Conservation (phyloP, 805 yeast genomes). For the Saccharomycopsis selenospora region DNA sequence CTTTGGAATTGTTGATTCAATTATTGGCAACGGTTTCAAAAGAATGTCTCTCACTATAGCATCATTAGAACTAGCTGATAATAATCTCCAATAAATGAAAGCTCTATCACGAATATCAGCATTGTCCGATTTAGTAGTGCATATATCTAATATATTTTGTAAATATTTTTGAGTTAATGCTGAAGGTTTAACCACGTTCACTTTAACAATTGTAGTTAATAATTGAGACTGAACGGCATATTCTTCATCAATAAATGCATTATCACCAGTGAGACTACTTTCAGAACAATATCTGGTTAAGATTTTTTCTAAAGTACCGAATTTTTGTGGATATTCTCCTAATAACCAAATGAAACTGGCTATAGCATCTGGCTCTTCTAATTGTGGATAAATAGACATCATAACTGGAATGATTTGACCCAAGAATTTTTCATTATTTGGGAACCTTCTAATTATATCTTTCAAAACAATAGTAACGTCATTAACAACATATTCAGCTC, state of each 20-base stretch:
- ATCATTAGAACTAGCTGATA: constrained; percentile 39
- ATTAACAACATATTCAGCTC: constrained; percentile 55
- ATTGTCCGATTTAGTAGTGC: constrained; percentile 60
- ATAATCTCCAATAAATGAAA: constrained; percentile 69
- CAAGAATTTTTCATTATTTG: constrained; percentile 40
- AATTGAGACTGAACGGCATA: constrained; percentile 52
- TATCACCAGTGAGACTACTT: constrained; percentile 9
- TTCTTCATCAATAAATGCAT: constrained; percentile 43
- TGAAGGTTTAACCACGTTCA: constrained; percentile 33
- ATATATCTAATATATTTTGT: constrained; percentile 52
- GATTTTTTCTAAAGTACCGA: constrained; percentile 42
- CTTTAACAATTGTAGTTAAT: constrained; percentile 55
- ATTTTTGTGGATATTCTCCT: constrained; percentile 62
- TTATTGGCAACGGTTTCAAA: constrained; percentile 57
- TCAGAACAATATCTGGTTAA: constrained; percentile 12
- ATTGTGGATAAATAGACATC: constrained; percentile 39
- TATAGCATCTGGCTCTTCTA: constrained; percentile 44
- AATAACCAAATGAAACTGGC: constrained; percentile 58
- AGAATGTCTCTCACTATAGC: constrained; percentile 46
- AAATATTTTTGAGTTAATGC: constrained; percentile 34
- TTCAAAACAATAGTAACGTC: constrained; percentile 57
- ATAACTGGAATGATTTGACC: constrained; percentile 51
- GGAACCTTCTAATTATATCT: constrained; percentile 60
- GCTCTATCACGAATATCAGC: constrained; percentile 79
- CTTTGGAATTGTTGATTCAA: constrained; percentile 62